A percentile compares a stretch with the other conserved stretches of the same genome.
These are phyloP conservation scores for Blastomyces silverae DNA, from an alignment of 2,329 filamentous ascomycete species.

Conservation along the genomic window DNA sequence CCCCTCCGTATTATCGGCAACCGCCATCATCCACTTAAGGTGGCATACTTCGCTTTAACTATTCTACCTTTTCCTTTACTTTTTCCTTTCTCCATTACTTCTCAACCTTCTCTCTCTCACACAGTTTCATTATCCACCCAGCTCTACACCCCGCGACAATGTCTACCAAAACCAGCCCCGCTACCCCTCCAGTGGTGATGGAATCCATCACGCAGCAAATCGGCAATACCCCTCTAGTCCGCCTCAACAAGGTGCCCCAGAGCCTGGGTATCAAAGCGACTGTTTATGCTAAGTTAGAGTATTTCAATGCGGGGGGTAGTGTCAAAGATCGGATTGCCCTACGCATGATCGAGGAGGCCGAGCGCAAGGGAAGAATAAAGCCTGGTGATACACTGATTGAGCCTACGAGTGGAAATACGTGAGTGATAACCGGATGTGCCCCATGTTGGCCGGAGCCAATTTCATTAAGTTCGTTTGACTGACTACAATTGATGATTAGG, in stretches of 20 bases:
- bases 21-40: background rate
- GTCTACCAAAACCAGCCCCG: conserved; percentile 29
- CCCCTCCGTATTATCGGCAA: background rate
- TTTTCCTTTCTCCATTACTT: background rate
- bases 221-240: conserved; percentile 91
- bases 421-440: conserved; percentile 22
- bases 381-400: conserved; percentile 96
- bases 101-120: background rate
- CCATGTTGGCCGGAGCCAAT: background rate
- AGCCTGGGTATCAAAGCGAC: conserved; percentile 82
- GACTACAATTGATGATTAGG: conserved; percentile 34
- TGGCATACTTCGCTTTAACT: background rate
- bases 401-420: conserved; percentile 93
- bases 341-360: conserved; percentile 95
- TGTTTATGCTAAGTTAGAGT: conserved; percentile 85
- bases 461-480: background rate
- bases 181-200: conserved; percentile 52
- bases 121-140: background rate
- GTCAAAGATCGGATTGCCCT: conserved; percentile 94
- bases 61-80: background rate
- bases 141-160: background rate
- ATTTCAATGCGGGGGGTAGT: conserved; percentile 89
- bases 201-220: conserved; percentile 77
- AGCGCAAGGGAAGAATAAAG: conserved; percentile 86
- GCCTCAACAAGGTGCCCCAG: conserved; percentile 85